These are phyloP conservation scores for Eucalyptus urophylla DNA, from an alignment of 345 rosid species.

Conservation along the genomic window DNA sequence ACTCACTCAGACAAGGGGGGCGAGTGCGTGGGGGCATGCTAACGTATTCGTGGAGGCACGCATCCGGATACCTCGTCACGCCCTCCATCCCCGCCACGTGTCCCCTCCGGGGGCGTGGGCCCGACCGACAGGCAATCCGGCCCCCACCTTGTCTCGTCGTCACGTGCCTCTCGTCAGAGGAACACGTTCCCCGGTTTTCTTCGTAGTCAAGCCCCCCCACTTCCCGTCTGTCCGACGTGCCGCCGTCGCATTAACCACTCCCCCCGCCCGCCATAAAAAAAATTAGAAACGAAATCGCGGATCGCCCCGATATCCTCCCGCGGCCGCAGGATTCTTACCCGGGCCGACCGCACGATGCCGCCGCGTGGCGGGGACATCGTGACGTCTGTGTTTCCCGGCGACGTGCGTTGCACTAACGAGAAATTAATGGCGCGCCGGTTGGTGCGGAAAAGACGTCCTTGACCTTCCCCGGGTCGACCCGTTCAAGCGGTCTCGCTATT, in stretches of 20 bases:
- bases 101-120: not conserved
- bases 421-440: not conserved
- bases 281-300: not conserved
- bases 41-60: not conserved
- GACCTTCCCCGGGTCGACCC: not conserved
- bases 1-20: not conserved
- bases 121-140: not conserved
- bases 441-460: not conserved
- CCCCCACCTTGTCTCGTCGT: not conserved
- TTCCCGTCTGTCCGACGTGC: not conserved
- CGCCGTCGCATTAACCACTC: not conserved
- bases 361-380: not conserved
- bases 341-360: not conserved
- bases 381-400: not conserved
- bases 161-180: conserved; percentile 9
- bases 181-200: not conserved
- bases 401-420: not conserved
- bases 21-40: not conserved
- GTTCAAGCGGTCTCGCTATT: not conserved
- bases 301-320: not conserved
- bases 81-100: not conserved
- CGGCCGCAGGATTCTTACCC: not conserved
- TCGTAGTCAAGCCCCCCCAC: not conserved
- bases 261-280: not conserved
- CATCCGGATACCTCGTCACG: conserved; percentile 12